Percentiles rank a stretch among this genome's conserved stretches.
phyloP scores from a whole-genome alignment of 805 yeast species.

The Kodamaea sagamina region DNA sequence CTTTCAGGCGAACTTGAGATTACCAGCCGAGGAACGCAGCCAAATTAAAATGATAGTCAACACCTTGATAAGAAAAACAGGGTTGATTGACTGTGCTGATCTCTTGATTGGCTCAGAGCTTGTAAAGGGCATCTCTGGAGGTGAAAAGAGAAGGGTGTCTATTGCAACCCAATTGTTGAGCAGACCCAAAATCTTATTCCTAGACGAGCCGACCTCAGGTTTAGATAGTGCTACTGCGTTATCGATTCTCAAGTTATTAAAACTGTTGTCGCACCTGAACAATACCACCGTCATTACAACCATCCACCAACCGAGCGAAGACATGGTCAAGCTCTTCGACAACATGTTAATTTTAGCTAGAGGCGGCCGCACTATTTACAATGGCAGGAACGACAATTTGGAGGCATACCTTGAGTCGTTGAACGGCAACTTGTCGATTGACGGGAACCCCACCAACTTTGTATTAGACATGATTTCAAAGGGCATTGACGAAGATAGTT shows the following conservation, averaged over 20 bases:
- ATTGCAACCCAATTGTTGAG: constrained; percentile 78
- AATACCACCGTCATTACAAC: constrained; percentile 71
- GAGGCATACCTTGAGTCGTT: constrained; percentile 46
- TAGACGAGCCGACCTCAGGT: constrained; percentile 92
- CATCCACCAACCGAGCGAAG: constrained; percentile 81
- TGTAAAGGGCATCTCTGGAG: constrained; percentile 45
- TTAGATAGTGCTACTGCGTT: constrained; percentile 78
- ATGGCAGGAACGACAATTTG: constrained; percentile 55
- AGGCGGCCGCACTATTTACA: constrained; percentile 70
- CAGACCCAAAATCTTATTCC: constrained; percentile 66
- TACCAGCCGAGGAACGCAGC: constrained; percentile 43
- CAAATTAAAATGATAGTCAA: constrained; percentile 53
- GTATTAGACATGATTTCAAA: constrained; percentile 68
- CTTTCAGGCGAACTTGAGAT: constrained; percentile 69
- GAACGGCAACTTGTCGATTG: constrained; percentile 59
- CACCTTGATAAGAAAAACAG: constrained; percentile 63
- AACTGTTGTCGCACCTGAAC: constrained; percentile 54
- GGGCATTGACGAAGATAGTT: constrained; percentile 28
- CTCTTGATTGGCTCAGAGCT: constrained; percentile 49
- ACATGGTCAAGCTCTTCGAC: constrained; percentile 64
- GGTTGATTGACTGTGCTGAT: constrained; percentile 74
- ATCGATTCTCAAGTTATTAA: constrained; percentile 61
- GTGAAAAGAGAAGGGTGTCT: constrained; percentile 77
- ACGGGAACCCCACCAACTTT: constrained; percentile 73
- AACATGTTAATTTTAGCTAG: constrained; percentile 70